Base-by-base conservation (phyloP, 306 rosid species). In the Biancaea sappan region DNA sequence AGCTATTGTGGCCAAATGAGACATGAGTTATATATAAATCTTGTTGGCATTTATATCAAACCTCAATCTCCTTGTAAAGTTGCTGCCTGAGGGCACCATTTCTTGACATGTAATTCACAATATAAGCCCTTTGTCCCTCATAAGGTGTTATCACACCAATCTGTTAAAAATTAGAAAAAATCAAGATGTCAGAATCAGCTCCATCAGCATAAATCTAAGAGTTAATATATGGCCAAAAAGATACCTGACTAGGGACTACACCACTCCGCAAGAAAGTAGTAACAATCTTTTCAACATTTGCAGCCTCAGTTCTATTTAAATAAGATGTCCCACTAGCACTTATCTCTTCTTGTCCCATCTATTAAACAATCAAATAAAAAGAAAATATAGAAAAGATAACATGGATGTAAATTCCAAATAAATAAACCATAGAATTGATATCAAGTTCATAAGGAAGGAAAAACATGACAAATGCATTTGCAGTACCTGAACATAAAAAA, bases 321-420 rank as follows among this genome's bases (percentile, higher is more conserved):
- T 95, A 95, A 40, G 99, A 95, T 59, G 99, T 95, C 66, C 99
- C 99, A 11, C 99, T 95, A 43, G 99, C 98, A 72, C 99, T 95
- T 64, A 95, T 95, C 87, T 95, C 99, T 78, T 95, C 99, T 92
- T 95, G 99, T 73, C 99, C 99, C 99, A 95, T 95, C 99, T 95
- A 81, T 18, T 83, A 50, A 84, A 84, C 48, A 83, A 43, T 11
- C 31, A 58, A 4, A 53, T 38, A 12, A 66, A 56, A 62, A 48
- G 21, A 64, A 52, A 46, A 15, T 3, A 21, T 19, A 10, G 25
- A 8, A 18, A 46, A 53, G 28, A 53, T 29, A 2, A 32, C 3
- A 43, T 11, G 29, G 46, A 63, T 60, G 71, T 41, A 8, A 65
- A 35, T 15, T 44, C 18, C 53, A 2, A 66, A 72, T 16, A 71